Conservation (phyloP, 306 rosid genomes). For the Cucurbita maxima region DNA sequence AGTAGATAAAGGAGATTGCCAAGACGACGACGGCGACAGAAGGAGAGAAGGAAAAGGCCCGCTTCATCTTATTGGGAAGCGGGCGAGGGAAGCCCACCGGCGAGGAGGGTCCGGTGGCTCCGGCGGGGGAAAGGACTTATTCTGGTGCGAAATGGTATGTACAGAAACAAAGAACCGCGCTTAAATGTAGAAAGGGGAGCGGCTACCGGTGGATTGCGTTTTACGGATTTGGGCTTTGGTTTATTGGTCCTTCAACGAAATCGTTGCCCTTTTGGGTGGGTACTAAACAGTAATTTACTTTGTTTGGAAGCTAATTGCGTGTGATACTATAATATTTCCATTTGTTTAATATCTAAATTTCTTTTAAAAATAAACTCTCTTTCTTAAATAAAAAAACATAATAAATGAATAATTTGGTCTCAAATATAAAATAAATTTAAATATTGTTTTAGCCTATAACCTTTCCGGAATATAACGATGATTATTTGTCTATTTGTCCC, state of each 20-base stretch:
- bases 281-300: neutral
- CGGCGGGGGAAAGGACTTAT: neutral
- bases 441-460: no score
- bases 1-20: conserved; percentile 47
- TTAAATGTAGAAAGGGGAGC: conserved; percentile 10
- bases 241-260: neutral
- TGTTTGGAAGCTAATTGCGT: neutral
- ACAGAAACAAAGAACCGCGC: neutral
- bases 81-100: conserved; percentile 39
- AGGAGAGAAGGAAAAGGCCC: conserved; percentile 28
- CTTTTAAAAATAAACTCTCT: no score
- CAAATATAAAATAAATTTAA: no score
- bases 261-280: neutral
- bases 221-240: conserved; percentile 10
- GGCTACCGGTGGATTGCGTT: conserved; percentile 8
- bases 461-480: conserved; percentile 18
- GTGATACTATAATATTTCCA: neutral
- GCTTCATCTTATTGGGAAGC: conserved; percentile 29
- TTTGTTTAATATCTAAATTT: neutral
- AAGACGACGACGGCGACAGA: conserved; percentile 53
- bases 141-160: neutral
- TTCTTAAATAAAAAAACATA: no score
- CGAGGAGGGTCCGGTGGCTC: conserved; percentile 66
- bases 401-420: no score
- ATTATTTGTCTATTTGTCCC: conserved; percentile 63